Evolutionary conservation across 1,284 basidiomycete genomes (phyloP), one percentile per base, ranked within the genome.

Genomic region (Agroathelia rolfsii): DNA sequence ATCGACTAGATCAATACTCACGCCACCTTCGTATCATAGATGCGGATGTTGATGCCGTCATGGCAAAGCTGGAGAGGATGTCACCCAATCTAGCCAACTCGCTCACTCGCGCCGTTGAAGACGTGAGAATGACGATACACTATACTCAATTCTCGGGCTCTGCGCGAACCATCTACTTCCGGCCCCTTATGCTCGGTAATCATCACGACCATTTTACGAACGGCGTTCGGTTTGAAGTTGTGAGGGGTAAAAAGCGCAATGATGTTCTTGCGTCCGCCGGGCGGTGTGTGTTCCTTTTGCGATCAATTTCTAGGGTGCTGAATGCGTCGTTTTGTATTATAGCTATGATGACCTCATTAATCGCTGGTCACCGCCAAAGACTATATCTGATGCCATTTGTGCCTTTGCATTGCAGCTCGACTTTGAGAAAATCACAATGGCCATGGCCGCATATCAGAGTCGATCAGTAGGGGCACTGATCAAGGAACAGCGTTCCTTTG

Each of bases 241-340:
- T 79, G 3, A 65, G 72, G 36, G 69, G 67, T 28, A 72, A 64
- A 41, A 85, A 79, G 49, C 69, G 69, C 14, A 61, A 64, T 3
- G 86, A 90, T 39, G 66, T 88, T 9, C 65, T 92, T 14, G 87
- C 81, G 17, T 73, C 73, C 4, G 87, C 84, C 35, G 88, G 88
- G 42, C 66, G 83, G 79, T 83, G 39, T 32, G 72, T 46, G 3
- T 7, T 19, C 16, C n/a, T 16, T 18, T 19, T 32, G 6, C 17
- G 6, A 9, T 14, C 35, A 24, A 28, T 12, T 6, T 14, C 4
- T 23, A 13, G 10, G 27, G 19, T 24, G 28, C 8, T 29, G 7
- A 13, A 34, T 13, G 9, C 30, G 24, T 19, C 24, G 16, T 25
- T 10, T 6, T 20, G n/a, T 12, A 20, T 17, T 26, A 15, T 35